A percentile compares a stretch with the other conserved stretches of the same genome.
phyloP scores from a whole-genome alignment of 2,329 filamentous ascomycete genomes.

The Helicocarpus griseus region DNA sequence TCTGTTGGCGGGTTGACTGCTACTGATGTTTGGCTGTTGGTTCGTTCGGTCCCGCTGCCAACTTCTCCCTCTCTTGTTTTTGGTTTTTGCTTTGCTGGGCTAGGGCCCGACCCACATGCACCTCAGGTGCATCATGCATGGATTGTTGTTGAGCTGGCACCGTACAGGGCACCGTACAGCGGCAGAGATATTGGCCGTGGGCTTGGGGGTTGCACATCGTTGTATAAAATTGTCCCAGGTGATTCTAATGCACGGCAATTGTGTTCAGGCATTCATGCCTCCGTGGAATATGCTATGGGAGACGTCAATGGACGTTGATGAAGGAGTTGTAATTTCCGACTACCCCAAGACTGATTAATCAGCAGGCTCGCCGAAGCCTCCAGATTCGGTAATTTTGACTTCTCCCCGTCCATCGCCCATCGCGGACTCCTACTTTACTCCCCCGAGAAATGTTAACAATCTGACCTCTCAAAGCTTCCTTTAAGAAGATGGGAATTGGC shows the following conservation, averaged over 20 bases:
- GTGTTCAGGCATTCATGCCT: background rate
- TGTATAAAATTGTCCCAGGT: background rate
- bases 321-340: background rate
- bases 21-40: too few relatives aligned
- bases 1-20: background rate
- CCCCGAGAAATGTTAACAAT: too few relatives aligned
- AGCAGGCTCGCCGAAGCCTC: too few relatives aligned
- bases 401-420: too few relatives aligned
- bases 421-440: too few relatives aligned
- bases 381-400: too few relatives aligned
- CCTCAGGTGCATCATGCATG: background rate
- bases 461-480: too few relatives aligned
- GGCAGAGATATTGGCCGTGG: background rate
- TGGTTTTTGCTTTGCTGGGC: background rate
- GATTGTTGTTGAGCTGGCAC: constrained; percentile 1
- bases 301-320: background rate
- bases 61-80: background rate
- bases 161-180: background rate
- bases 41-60: background rate
- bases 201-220: background rate
- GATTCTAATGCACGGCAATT: background rate
- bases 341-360: too few relatives aligned
- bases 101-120: background rate
- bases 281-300: background rate
- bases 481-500: too few relatives aligned